phyloP scores from a whole-genome alignment of 2,329 filamentous ascomycete genomes.

The Dactylellina haptotyla region DNA sequence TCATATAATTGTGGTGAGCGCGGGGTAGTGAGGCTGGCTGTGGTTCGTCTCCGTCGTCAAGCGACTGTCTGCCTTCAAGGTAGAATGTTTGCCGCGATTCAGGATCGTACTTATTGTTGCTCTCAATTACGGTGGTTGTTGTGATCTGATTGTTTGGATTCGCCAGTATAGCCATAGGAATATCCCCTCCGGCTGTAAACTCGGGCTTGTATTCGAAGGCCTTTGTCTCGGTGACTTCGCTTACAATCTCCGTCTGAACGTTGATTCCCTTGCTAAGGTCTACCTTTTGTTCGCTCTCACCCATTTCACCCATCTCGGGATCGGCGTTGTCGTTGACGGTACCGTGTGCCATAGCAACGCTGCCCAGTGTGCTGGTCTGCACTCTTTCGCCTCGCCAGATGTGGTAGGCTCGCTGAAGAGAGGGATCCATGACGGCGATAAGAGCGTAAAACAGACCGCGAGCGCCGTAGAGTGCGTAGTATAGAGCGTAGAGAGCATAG shows the following conservation, averaged over 20 bases:
- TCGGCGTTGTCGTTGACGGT: slow-evolving; percentile 41
- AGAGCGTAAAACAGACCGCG: slow-evolving; percentile 56
- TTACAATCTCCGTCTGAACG: slow-evolving; percentile 55
- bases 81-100: slow-evolving; percentile 37
- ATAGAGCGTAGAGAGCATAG: slow-evolving; percentile 55
- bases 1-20: neutral
- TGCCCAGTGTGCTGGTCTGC: slow-evolving; percentile 14
- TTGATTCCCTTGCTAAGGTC: slow-evolving; percentile 53
- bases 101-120: slow-evolving; percentile 28
- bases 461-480: slow-evolving; percentile 56
- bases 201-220: slow-evolving; percentile 20
- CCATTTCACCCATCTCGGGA: slow-evolving; percentile 36
- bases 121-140: slow-evolving; percentile 41
- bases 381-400: slow-evolving; percentile 52
- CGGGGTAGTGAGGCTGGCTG: slow-evolving; percentile 10
- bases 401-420: slow-evolving; percentile 52
- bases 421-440: slow-evolving; percentile 55
- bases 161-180: slow-evolving; percentile 30
- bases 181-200: neutral
- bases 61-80: slow-evolving; percentile 26
- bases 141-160: slow-evolving; percentile 19
- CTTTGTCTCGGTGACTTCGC: slow-evolving; percentile 53
- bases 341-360: slow-evolving; percentile 24
- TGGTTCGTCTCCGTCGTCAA: slow-evolving; percentile 30
- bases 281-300: slow-evolving; percentile 4